Evolutionary conservation across 208 protist species (phyloP).

Genomic region (Histomonas meleagridis): DNA sequence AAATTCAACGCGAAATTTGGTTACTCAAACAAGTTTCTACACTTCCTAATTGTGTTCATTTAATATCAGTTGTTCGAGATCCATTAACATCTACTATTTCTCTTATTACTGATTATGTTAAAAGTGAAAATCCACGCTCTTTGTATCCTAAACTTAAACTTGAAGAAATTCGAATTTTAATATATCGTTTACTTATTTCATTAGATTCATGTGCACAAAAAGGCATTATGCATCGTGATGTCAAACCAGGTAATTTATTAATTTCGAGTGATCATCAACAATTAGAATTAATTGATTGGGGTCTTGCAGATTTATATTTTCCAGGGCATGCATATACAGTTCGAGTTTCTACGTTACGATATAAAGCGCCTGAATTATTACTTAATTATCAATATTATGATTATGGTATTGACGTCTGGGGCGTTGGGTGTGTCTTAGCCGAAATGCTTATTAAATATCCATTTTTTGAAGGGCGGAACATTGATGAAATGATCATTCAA

Average conservation of each 20-base stretch:
- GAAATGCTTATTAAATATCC: slow-evolving; percentile 94
- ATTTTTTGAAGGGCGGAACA: slow-evolving; percentile 92
- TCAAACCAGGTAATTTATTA: slow-evolving; percentile 97
- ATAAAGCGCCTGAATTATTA: slow-evolving; percentile 92
- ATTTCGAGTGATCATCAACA: slow-evolving; percentile 81
- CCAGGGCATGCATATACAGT: slow-evolving; percentile 83
- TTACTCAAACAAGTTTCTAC: not conserved
- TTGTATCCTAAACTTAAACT: not conserved
- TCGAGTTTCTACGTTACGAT: slow-evolving; percentile 92
- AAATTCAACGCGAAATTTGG: not conserved
- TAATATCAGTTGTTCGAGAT: not conserved
- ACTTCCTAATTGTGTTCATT: not conserved
- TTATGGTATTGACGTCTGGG: slow-evolving; percentile 97
- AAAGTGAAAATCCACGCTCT: not conserved
- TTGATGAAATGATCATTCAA: slow-evolving; percentile 89
- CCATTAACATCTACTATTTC: not conserved
- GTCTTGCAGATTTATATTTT: slow-evolving; percentile 96
- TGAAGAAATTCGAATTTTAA: not conserved
- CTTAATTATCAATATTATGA: slow-evolving; percentile 91
- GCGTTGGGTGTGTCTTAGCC: slow-evolving; percentile 90
- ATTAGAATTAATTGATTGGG: slow-evolving; percentile 76
- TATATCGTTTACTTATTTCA: not conserved
- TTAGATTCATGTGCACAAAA: not conserved
- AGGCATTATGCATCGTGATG: slow-evolving; percentile 96
- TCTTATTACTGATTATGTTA: slow-evolving; percentile 11